phyloP scores from a whole-genome alignment of 1,284 basidiomycete species.

The Irpex rosettiformis region DNA sequence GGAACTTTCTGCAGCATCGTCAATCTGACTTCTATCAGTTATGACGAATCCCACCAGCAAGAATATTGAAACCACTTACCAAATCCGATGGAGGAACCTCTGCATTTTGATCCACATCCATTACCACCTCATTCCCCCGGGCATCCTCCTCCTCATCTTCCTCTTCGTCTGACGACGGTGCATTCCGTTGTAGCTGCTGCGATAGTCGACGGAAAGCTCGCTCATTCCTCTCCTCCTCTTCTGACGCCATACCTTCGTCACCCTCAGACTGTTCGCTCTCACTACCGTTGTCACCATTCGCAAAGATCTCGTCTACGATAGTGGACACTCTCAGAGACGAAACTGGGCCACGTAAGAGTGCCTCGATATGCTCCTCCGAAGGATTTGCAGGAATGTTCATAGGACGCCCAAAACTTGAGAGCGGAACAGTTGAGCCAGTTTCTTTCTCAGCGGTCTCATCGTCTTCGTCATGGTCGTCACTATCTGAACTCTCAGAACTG shows the following conservation, averaged over 20 bases:
- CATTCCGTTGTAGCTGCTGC: constrained; percentile 17
- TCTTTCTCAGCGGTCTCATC: constrained; percentile 2
- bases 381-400: constrained; percentile 5
- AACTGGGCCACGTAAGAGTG: constrained; percentile 25
- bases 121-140: not conserved
- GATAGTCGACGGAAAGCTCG: constrained; percentile 23
- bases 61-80: not conserved
- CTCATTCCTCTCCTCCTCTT: constrained; percentile 24
- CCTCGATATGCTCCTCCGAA: constrained; percentile 19
- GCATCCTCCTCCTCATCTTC: constrained; percentile 13
- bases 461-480: constrained; percentile 18
- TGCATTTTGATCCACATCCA: not conserved
- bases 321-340: constrained; percentile 2
- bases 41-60: not conserved
- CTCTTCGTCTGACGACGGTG: constrained; percentile 25
- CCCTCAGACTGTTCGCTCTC: constrained; percentile 18
- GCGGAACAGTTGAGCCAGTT: not conserved
- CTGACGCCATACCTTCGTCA: constrained; percentile 20
- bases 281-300: constrained; percentile 13
- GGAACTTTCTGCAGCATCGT: not conserved
- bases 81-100: not conserved
- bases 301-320: not conserved
- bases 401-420: not conserved
- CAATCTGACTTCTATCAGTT: not conserved
- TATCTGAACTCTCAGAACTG: constrained; percentile 25